These are phyloP conservation scores for Penicillium cosmopolitanum DNA, from an alignment of 495 filamentous ascomycete genomes.

Conservation along the genomic window DNA sequence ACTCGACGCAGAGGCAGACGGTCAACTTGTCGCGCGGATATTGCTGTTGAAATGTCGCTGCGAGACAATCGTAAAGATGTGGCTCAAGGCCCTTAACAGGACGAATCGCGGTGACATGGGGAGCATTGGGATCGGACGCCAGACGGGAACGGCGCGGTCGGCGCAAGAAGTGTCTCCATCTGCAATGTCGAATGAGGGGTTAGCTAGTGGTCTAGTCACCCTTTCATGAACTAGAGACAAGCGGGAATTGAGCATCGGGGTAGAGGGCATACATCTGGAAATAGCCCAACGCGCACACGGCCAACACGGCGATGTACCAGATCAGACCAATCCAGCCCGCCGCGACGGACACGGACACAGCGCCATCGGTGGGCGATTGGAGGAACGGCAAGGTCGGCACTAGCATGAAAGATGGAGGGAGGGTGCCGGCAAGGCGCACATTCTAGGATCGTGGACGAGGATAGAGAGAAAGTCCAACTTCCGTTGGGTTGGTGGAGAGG, in stretches of 20 bases:
- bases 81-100: constrained; percentile 93
- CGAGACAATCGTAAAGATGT: constrained; percentile 87
- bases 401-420: constrained; percentile 40
- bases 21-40: constrained; percentile 81
- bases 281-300: constrained; percentile 61
- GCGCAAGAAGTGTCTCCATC: constrained; percentile 50
- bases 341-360: constrained; percentile 34
- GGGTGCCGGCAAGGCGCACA: constrained; percentile 24
- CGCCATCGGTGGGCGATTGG: constrained; percentile 41
- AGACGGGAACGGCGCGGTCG: constrained; percentile 40
- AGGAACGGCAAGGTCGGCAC: constrained; percentile 33
- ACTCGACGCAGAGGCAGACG: constrained; percentile 80
- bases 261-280: constrained; percentile 57
- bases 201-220: constrained; percentile 17
- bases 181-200: constrained; percentile 22
- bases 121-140: constrained; percentile 44
- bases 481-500: constrained; percentile 3
- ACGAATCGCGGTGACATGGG: constrained; percentile 90
- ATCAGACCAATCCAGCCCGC: constrained; percentile 56
- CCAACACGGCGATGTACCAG: constrained; percentile 61
- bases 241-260: not conserved
- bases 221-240: not conserved
- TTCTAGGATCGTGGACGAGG: constrained; percentile 24
- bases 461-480: not conserved
- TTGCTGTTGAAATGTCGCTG: constrained; percentile 82